Evolutionary conservation across 208 protist species (phyloP), one percentile per base, ranked within the genome.

Genomic region (Trypanosoma vivax): DNA sequence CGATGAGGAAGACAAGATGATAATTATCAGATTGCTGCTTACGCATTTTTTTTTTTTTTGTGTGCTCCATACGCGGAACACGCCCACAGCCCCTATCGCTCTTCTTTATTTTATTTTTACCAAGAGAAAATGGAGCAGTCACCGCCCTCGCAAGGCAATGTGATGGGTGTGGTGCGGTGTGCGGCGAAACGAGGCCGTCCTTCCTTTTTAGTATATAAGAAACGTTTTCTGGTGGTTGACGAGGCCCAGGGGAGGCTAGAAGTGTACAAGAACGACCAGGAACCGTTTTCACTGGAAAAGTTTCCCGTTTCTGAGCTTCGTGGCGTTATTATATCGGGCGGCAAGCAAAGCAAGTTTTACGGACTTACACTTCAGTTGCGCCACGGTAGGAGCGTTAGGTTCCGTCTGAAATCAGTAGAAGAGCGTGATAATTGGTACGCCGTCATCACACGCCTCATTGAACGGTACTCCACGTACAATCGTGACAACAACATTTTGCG

Each of bases 221-320:
- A 90, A 48, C 71, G 77, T 9, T 94, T 88, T 56, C 88, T 73
- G 75, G 78, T 94, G 3, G 75, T 91, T 16, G 75, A 87, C 62
- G 65, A 73, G 29, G 38, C 45, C 13, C 61, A 75, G 13, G 48
- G 61, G 3, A 45, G 69, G 30, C 58, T 94, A 6, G 79, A 88
- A 58, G 56, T 91, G 39, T 94, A 90, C 70, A 87, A 85, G 50
- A 91, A 94, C 67, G 87, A 94, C 50, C 83, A 91, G 56, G 67
- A 70, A 7, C 66, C 76, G 38, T 56, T 78, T 27, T 73, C 80
- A n/a, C 57, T 65, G 48, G 46, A 70, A 6, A 68, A 65, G 7
- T 69, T 83, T 40, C 47, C 52, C 13, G 76, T 76, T 2, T 63
- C 65, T 0, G 77, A 89, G 33, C 61, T 94, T 11, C 76, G 77